Evolutionary conservation across 1,284 basidiomycete species (phyloP).

Genomic region (Phylloporus sp.): DNA sequence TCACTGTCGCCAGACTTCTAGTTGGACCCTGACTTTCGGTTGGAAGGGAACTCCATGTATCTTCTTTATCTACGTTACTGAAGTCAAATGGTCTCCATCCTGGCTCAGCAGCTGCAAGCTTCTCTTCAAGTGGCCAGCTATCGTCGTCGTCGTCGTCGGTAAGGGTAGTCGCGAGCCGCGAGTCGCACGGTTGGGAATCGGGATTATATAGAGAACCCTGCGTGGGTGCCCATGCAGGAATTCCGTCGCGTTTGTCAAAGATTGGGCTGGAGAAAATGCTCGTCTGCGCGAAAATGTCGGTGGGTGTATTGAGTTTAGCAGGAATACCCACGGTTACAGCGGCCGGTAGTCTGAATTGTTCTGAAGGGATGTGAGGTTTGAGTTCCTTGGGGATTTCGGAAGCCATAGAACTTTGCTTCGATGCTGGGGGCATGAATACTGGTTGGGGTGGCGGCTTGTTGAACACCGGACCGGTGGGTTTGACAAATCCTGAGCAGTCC

Average conservation of each 20-base stretch:
- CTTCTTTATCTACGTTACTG: constrained; percentile 56
- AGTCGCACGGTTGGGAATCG: constrained; percentile 44
- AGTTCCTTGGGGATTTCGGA: constrained; percentile 33
- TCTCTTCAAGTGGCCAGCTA: constrained; percentile 77
- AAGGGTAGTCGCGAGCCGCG: constrained; percentile 44
- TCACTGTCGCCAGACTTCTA: constrained; percentile 29
- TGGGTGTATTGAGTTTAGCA: constrained; percentile 42
- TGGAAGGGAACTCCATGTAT: constrained; percentile 77
- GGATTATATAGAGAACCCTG: constrained; percentile 66
- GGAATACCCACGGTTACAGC: constrained; percentile 56
- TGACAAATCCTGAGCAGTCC: constrained; percentile 41
- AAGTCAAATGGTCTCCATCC: constrained; percentile 63
- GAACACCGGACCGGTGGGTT: constrained; percentile 59
- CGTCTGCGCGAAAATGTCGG: constrained; percentile 48
- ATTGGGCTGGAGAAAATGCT: constrained; percentile 57
- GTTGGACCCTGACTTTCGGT: constrained; percentile 56
- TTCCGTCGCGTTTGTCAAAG: constrained; percentile 56
- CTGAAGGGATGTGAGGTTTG: constrained; percentile 41
- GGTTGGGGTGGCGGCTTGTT: constrained; percentile 56
- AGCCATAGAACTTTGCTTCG: constrained; percentile 29
- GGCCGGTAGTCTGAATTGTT: constrained; percentile 51
- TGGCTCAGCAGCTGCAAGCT: constrained; percentile 56
- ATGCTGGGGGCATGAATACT: constrained; percentile 59
- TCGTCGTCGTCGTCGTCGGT: constrained; percentile 70
- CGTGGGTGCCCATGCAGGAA: constrained; percentile 63